Base-by-base conservation (phyloP, 805 yeast species). In the Kluyveromyces starmeri region DNA sequence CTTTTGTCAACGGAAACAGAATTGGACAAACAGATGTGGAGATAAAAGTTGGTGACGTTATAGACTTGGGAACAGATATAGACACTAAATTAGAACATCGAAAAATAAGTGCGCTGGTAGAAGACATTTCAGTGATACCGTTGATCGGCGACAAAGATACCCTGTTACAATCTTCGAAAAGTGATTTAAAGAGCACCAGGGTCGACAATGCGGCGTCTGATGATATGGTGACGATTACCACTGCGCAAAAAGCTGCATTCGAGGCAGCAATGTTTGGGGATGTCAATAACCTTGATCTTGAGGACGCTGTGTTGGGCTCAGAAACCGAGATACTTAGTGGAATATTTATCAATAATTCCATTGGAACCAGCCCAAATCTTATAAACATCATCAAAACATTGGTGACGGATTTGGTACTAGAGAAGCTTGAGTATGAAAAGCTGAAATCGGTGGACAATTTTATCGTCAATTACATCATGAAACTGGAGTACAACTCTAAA, bases 11-110 rank as follows among this genome's bases (percentile, higher is more conserved):
- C 55, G 83, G 78, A 21, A 66, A 61, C 27, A 77, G 86, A 42
- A 67, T 92, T 8, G 68, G 67, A 38, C 60, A 63, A 8, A 47
- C 50, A 34, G 80, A 75, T 28, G 73, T 72, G 14, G 83, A 78
- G 45, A 59, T 92, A 32, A 68, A 75, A 37, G 66, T 76, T n/a
- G 88, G 83, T 17, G 98, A 92, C 58, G 67, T 73, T n/a, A 69
- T 92, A n/a, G 94, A 89, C 49, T 63, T 92, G 36, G 99, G 99
- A 1, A 85, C 94, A 34, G 94, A 94, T 50, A 83, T 92, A 36
- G 62, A 64, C 40, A 68, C 71, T 38, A 72, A 76, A 44, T 73
- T 78, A 27, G 59, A 56, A 36, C 97, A 92, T 59, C 75, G 85
- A 49, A 86, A 84, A 53, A 92, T 92, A 35, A 75, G 88, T 37